Percentiles rank a stretch among this genome's conserved stretches.
phyloP scores from a whole-genome alignment of 2,329 filamentous ascomycete genomes.

The Emmonsiellopsis sp. region DNA sequence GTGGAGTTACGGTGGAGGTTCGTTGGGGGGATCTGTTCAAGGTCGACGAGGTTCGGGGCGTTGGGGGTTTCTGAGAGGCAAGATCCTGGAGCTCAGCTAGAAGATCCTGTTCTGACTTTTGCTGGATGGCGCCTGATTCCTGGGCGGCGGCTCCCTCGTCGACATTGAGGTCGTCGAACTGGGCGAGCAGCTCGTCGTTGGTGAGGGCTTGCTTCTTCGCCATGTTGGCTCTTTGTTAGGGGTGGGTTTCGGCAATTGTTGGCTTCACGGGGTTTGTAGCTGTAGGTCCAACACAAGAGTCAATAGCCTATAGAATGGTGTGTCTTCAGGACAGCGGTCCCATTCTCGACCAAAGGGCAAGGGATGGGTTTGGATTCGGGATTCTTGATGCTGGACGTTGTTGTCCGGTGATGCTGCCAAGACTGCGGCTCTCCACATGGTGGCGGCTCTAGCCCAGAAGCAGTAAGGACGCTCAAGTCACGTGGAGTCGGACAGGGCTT shows the following conservation, averaged over 20 bases:
- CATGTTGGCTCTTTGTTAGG: slow-evolving; percentile 12
- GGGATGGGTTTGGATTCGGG: no score
- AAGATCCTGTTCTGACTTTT: slow-evolving; percentile 57
- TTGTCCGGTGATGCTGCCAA: no score
- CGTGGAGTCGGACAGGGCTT: no score
- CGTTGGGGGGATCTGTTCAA: slow-evolving; percentile 44
- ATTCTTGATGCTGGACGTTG: no score
- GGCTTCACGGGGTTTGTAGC: slow-evolving; percentile 15
- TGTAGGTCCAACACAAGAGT: no score
- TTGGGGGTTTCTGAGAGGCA: slow-evolving; percentile 65
- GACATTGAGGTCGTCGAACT: slow-evolving; percentile 39
- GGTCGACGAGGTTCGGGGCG: slow-evolving; percentile 55
- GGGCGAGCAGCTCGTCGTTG: slow-evolving; percentile 41
- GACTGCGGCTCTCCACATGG: no score
- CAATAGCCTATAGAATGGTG: no score
- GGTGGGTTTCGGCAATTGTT: background rate
- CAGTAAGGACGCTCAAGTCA: no score
- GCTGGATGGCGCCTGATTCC: slow-evolving; percentile 6
- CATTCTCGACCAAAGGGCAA: no score
- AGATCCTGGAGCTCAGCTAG: slow-evolving; percentile 81
- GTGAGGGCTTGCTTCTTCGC: slow-evolving; percentile 25
- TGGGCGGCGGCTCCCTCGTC: slow-evolving; percentile 15
- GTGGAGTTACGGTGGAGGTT: slow-evolving; percentile 41
- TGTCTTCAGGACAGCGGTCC: no score
- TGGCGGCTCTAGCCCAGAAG: no score